Conservation (phyloP, 176 grass and related monocot species). For the Puya raimondii region DNA sequence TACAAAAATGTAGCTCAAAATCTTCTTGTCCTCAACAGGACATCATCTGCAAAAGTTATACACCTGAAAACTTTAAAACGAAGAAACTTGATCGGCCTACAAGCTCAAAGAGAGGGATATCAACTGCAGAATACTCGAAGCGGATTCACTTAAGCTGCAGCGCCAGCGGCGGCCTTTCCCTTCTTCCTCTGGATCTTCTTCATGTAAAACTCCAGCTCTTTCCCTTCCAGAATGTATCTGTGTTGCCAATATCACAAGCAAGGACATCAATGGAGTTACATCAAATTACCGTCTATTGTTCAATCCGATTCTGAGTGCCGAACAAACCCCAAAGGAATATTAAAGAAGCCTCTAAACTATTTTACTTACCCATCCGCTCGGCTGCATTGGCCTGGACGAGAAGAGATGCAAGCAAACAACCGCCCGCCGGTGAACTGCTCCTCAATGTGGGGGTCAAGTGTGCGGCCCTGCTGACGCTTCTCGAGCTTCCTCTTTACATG, state of each 20-base stretch:
- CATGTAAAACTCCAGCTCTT: slow-evolving; percentile 32
- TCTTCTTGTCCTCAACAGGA: neutral
- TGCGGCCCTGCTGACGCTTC: slow-evolving; percentile 26
- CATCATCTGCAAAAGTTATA: neutral
- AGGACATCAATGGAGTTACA: neutral
- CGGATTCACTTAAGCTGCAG: neutral
- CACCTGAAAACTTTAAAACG: neutral
- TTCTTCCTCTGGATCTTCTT: slow-evolving; percentile 12
- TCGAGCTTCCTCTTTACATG: slow-evolving; percentile 30
- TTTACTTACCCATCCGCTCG: slow-evolving; percentile 19
- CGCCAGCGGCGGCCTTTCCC: slow-evolving; percentile 17
- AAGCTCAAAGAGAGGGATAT: neutral
- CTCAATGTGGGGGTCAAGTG: slow-evolving; percentile 17
- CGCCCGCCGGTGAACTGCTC: slow-evolving; percentile 20
- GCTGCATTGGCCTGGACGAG: slow-evolving; percentile 10
- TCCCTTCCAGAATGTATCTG: slow-evolving; percentile 27
- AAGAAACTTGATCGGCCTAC: no score
- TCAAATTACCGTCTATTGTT: no score
- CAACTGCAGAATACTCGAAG: neutral
- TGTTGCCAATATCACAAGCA: neutral
- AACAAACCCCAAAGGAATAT: neutral
- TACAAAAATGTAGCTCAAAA: neutral
- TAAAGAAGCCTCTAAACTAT: neutral
- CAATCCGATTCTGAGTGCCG: no score
- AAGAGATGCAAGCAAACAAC: slow-evolving; percentile 21